Conservation (phyloP, 257 asterid species). For the Paulownia fortunei region DNA sequence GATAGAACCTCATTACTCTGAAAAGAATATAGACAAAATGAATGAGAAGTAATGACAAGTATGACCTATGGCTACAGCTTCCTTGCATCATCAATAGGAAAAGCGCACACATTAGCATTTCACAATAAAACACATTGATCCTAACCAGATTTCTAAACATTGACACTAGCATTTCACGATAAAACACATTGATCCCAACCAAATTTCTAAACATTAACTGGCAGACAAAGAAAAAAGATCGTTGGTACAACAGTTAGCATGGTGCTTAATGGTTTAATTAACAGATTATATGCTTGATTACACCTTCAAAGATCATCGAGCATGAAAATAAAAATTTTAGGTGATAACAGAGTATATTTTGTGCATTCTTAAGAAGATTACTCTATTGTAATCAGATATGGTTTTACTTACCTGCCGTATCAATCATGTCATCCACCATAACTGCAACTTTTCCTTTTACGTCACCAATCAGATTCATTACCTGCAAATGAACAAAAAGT, state of each 20-base stretch:
- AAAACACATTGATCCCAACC: background rate
- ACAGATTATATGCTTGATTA: slow-evolving; percentile 10
- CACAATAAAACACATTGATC: background rate
- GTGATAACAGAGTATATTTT: background rate
- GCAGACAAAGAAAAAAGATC: background rate
- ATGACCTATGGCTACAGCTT: background rate
- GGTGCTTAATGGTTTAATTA: slow-evolving; percentile 7
- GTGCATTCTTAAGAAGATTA: background rate
- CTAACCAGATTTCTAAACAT: background rate
- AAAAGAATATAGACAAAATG: background rate
- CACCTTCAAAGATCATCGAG: background rate
- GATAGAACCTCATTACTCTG: background rate
- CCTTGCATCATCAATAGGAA: background rate
- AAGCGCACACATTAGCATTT: background rate
- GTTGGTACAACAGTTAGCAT: slow-evolving; percentile 14
- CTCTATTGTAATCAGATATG: background rate
- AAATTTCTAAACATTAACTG: background rate
- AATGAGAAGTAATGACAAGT: background rate
- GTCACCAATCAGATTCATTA: slow-evolving; percentile 94
- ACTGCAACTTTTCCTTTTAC: slow-evolving; percentile 95
- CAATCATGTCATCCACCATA: slow-evolving; percentile 97
- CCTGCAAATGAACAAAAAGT: slow-evolving; percentile 49
- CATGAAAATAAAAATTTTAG: background rate
- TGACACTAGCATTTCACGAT: background rate
- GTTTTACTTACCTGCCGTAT: slow-evolving; percentile 80